phyloP scores from a whole-genome alignment of 2,329 filamentous ascomycete genomes.

The Aspergillus proliferans region DNA sequence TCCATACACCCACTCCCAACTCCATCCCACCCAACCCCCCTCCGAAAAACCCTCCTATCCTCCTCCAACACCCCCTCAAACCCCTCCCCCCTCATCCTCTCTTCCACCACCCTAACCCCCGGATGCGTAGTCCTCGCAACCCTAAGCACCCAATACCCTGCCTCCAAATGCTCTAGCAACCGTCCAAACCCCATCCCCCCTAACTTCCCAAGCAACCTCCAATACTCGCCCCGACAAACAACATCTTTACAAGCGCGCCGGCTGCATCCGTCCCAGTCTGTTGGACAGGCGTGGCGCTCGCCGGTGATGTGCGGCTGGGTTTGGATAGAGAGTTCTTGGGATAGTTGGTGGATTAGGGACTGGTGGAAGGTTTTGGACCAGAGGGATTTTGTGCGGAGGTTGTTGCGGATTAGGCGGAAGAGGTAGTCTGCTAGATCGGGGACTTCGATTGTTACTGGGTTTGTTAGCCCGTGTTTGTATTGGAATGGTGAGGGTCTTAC shows the following conservation, averaged over 20 bases:
- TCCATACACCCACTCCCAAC: constrained; percentile 24
- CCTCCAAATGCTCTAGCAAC: constrained; percentile 19
- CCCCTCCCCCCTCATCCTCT: constrained; percentile 22
- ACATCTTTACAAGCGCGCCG: constrained; percentile 20
- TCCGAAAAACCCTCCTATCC: constrained; percentile 21
- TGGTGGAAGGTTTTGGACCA: constrained; percentile 13
- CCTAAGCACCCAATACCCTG: constrained; percentile 26
- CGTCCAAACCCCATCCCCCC: constrained; percentile 11
- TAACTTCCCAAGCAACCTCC: constrained; percentile 11
- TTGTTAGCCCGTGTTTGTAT: background rate
- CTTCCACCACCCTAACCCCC: constrained; percentile 10
- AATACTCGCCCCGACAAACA: constrained; percentile 19
- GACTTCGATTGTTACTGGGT: constrained; percentile 22
- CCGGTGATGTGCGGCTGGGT: constrained; percentile 12
- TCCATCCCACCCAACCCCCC: constrained; percentile 31
- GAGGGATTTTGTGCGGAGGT: constrained; percentile 13
- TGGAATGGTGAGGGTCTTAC: constrained; percentile 11
- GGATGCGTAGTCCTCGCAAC: constrained; percentile 27
- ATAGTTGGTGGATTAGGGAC: constrained; percentile 20
- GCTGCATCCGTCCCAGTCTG: constrained; percentile 26
- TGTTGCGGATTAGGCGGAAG: constrained; percentile 30
- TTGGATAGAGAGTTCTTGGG: constrained; percentile 15
- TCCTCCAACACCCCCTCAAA: constrained; percentile 19
- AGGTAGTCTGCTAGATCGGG: constrained; percentile 22
- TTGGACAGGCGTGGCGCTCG: constrained; percentile 24